Evolutionary conservation across 1,284 basidiomycete genomes (phyloP).

Genomic region (Ganoderma lucidum): DNA sequence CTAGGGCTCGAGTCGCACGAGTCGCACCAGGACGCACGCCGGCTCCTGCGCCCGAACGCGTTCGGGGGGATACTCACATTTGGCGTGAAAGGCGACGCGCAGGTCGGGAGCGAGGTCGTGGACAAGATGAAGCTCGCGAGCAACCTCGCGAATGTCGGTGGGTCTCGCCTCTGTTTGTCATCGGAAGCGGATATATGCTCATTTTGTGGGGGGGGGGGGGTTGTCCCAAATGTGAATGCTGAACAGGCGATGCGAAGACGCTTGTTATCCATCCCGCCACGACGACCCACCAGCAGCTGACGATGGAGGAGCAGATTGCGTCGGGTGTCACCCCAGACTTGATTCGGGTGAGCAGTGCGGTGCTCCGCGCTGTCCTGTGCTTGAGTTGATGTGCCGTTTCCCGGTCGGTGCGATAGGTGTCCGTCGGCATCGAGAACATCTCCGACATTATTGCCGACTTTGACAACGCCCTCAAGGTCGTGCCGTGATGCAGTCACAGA

Average conservation of each 20-base stretch:
- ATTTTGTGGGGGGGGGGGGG: background rate
- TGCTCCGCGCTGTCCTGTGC: background rate
- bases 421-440: conserved; percentile 86
- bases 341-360: conserved; percentile 66
- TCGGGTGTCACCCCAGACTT: conserved; percentile 85
- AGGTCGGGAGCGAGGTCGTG: conserved; percentile 70
- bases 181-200: background rate
- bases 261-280: conserved; percentile 85
- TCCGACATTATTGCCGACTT: conserved; percentile 89
- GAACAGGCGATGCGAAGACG: conserved; percentile 74
- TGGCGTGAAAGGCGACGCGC: conserved; percentile 76
- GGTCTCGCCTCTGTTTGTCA: conserved; percentile 6
- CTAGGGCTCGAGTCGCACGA: conserved; percentile 75
- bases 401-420: conserved; percentile 47
- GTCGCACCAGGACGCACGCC: conserved; percentile 68
- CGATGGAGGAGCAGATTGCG: conserved; percentile 68
- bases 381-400: conserved; percentile 1
- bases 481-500: conserved; percentile 20
- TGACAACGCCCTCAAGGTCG: conserved; percentile 61
- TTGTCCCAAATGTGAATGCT: no score
- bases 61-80: conserved; percentile 87
- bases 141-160: conserved; percentile 80
- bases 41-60: conserved; percentile 59
- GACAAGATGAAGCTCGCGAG: conserved; percentile 81
- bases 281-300: conserved; percentile 87